Evolutionary conservation across 331 rosid genomes (phyloP).

Genomic region (Telfairia occidentalis): DNA sequence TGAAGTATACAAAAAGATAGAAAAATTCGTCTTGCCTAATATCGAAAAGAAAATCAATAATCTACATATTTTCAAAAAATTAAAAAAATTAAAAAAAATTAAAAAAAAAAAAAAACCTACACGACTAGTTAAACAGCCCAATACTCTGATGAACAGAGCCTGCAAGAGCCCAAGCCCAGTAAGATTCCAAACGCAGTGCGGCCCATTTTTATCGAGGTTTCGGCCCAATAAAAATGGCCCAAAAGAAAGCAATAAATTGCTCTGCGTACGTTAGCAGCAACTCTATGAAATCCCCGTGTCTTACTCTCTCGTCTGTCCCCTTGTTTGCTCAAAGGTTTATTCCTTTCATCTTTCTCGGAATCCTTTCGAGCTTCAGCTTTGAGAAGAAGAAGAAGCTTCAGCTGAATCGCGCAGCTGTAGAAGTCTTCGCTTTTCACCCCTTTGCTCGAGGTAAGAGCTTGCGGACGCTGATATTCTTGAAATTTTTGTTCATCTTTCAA

Average conservation of each 20-base stretch:
- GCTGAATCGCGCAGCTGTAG: neutral
- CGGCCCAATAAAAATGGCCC: neutral
- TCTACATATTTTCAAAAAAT: too few relatives aligned
- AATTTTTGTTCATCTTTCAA: neutral
- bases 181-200: neutral
- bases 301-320: neutral
- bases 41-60: too few relatives aligned
- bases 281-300: neutral
- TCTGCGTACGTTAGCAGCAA: slow-evolving; percentile 13
- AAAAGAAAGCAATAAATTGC: neutral
- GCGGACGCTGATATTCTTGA: neutral
- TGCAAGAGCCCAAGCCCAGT: neutral
- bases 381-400: neutral
- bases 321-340: neutral
- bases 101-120: too few relatives aligned
- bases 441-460: neutral
- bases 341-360: neutral
- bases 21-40: too few relatives aligned
- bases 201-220: neutral
- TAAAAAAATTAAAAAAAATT: too few relatives aligned
- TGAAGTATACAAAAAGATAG: too few relatives aligned
- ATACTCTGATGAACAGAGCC: too few relatives aligned
- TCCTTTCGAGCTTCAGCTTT: neutral
- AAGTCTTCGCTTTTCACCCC: neutral
- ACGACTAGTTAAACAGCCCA: too few relatives aligned